A percentile compares a stretch with the other conserved stretches of the same genome.
Evolutionary conservation across 805 yeast genomes (phyloP).

Genomic region (Zygosaccharomyces lentus): DNA sequence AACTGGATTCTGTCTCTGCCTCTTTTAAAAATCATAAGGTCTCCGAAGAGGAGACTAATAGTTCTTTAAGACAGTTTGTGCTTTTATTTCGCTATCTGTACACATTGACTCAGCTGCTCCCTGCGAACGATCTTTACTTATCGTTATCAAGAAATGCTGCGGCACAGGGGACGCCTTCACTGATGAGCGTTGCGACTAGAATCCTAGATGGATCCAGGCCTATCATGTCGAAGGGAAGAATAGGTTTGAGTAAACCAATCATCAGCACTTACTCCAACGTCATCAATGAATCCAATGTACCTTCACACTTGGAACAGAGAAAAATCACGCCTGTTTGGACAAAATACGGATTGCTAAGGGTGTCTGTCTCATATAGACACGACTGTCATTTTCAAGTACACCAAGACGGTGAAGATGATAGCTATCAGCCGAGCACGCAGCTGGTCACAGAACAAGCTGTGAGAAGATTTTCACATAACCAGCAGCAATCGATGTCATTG

Average conservation of each 20-base stretch:
- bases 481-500: constrained; percentile 20
- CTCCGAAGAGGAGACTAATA: constrained; percentile 51
- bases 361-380: constrained; percentile 75
- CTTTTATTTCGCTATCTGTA: constrained; percentile 70
- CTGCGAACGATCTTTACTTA: constrained; percentile 58
- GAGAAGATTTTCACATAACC: constrained; percentile 14
- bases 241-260: constrained; percentile 73
- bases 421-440: constrained; percentile 7
- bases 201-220: constrained; percentile 74
- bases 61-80: constrained; percentile 68
- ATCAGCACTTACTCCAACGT: constrained; percentile 37
- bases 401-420: constrained; percentile 9
- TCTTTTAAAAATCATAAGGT: constrained; percentile 35
- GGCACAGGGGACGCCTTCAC: constrained; percentile 29
- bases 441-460: constrained; percentile 4
- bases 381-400: constrained; percentile 60
- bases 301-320: constrained; percentile 56
- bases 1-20: constrained; percentile 49
- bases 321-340: constrained; percentile 69
- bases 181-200: constrained; percentile 51
- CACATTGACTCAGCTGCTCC: constrained; percentile 62
- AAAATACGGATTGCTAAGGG: constrained; percentile 64
- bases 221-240: constrained; percentile 74
- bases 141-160: constrained; percentile 39
- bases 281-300: constrained; percentile 35